Evolutionary conservation across 108 stramenopile species (phyloP).

Genomic region (Epithemia pelagica): DNA sequence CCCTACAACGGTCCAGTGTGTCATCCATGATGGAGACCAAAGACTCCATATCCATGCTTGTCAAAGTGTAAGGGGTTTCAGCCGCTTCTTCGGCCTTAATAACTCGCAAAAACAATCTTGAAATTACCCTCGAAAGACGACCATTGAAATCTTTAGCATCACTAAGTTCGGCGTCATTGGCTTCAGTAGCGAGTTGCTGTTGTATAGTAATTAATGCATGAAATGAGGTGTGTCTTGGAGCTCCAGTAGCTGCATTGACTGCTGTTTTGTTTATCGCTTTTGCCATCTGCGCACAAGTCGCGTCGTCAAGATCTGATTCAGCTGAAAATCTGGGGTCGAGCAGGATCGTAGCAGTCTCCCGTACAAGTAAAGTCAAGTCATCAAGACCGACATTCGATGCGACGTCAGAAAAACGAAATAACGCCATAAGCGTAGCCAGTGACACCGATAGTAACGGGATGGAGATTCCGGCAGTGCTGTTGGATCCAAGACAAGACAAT

Average conservation of each 20-base stretch:
- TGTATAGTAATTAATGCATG: conserved; percentile 60
- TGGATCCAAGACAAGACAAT: conserved; percentile 30
- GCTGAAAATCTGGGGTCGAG: conserved; percentile 56
- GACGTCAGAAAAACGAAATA: conserved; percentile 41
- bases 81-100: conserved; percentile 55
- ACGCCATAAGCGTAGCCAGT: conserved; percentile 45
- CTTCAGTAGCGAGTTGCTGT: conserved; percentile 31
- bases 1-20: background rate
- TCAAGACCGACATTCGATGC: conserved; percentile 34
- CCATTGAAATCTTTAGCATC: conserved; percentile 32
- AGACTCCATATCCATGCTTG: conserved; percentile 46
- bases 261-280: conserved; percentile 76
- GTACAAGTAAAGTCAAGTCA: conserved; percentile 41
- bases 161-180: background rate
- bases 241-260: conserved; percentile 50
- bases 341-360: conserved; percentile 45
- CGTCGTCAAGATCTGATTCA: conserved; percentile 28
- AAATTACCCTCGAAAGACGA: conserved; percentile 53
- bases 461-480: conserved; percentile 37
- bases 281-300: conserved; percentile 52
- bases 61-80: conserved; percentile 22
- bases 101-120: conserved; percentile 53
- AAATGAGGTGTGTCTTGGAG: conserved; percentile 33
- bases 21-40: conserved; percentile 46
- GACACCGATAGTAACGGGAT: conserved; percentile 52